Evolutionary conservation across 352 stramenopile species (phyloP).

Genomic region (Globisporangium cystogenes): DNA sequence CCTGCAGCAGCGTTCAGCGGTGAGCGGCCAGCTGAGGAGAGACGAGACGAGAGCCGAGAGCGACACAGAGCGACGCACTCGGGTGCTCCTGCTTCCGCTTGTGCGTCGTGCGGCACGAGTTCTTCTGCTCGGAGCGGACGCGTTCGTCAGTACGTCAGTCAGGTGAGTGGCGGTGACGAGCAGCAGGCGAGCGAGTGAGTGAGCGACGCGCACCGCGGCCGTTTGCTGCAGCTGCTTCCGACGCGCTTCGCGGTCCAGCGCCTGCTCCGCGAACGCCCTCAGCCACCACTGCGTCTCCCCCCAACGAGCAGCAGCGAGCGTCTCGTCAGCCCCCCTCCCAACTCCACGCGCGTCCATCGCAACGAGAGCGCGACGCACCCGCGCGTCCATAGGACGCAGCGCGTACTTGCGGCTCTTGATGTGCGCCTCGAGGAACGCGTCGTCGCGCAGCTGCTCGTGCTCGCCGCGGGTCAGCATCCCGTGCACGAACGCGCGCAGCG

Average conservation of each 20-base stretch:
- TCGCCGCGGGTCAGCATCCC: constrained; percentile 30
- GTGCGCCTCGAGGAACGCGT: constrained; percentile 48
- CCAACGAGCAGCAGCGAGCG: background rate
- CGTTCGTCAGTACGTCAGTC: too few relatives aligned
- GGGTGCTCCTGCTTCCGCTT: constrained; percentile 72
- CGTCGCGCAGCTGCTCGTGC: constrained; percentile 47
- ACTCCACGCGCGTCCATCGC: background rate
- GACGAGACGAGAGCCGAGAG: background rate
- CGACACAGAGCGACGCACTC: constrained; percentile 22
- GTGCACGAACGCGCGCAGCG: constrained; percentile 54
- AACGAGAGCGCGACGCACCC: constrained; percentile 24
- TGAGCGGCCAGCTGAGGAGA: background rate
- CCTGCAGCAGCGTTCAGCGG: constrained; percentile 17
- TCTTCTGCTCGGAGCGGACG: constrained; percentile 18
- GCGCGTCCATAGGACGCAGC: constrained; percentile 64
- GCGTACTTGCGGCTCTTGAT: constrained; percentile 52
- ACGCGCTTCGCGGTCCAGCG: constrained; percentile 51
- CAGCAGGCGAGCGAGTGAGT: background rate
- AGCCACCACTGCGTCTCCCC: constrained; percentile 56
- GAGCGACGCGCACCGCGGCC: constrained; percentile 20
- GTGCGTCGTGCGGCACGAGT: constrained; percentile 44
- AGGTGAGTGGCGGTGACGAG: background rate
- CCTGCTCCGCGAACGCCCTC: constrained; percentile 64
- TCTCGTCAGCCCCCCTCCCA: too few relatives aligned
- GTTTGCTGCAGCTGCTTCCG: constrained; percentile 41